phyloP scores from a whole-genome alignment of 139 green algal genomes.

The Desmodesmus armatus region DNA sequence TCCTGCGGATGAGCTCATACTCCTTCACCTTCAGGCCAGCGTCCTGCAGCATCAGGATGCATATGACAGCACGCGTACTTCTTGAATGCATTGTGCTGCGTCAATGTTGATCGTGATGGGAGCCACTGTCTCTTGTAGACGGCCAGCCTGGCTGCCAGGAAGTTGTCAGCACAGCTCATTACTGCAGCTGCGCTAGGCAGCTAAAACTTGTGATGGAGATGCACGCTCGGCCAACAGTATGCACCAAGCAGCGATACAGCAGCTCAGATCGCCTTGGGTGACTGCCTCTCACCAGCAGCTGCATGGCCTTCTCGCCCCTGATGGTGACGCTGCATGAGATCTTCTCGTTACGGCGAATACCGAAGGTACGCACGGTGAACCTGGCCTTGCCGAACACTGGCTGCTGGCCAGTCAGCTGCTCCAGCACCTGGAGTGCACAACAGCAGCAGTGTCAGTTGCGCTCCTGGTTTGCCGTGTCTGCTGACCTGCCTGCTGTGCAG shows the following conservation, averaged over 20 bases:
- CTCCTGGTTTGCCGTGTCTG: not conserved
- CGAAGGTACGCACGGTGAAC: conserved; percentile 98
- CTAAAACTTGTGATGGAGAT: too few species aligned
- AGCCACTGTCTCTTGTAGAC: too few species aligned
- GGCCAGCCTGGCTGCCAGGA: too few species aligned
- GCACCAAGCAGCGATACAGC: too few species aligned
- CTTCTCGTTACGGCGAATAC: conserved; percentile 99
- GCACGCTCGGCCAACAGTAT: too few species aligned
- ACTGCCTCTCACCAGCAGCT: conserved; percentile 91
- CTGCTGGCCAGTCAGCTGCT: conserved; percentile 99
- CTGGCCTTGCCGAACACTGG: conserved; percentile 98
- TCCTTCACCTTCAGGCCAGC: conserved; percentile 99
- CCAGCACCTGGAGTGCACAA: conserved; percentile 87
- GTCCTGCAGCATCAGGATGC: conserved; percentile 73
- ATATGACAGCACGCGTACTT: not conserved
- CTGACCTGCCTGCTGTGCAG: not conserved
- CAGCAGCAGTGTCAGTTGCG: not conserved
- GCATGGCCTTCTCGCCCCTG: conserved; percentile 98
- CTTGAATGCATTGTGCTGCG: too few species aligned
- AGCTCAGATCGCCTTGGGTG: too few species aligned
- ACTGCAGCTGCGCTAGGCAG: too few species aligned
- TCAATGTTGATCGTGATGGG: too few species aligned
- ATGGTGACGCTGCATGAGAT: conserved; percentile 98
- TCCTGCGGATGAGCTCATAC: conserved; percentile 97
- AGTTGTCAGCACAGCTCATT: too few species aligned